Percentiles rank a stretch among this genome's conserved stretches.
phyloP scores from a whole-genome alignment of 1,284 basidiomycete species.

The Ceratobasidium sp. region DNA sequence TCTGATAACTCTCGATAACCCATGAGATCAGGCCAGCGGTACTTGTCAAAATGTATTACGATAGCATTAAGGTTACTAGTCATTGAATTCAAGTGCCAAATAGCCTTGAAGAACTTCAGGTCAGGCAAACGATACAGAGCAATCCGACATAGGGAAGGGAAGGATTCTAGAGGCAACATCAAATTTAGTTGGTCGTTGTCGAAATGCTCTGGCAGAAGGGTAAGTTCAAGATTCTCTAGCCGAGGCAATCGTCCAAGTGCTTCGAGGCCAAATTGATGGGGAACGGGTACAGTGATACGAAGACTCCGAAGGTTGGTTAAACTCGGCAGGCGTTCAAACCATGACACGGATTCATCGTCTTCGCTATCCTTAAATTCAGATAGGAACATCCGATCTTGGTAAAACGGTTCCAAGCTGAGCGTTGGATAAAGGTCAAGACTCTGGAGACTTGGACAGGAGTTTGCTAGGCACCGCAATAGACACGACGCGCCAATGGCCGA shows the following conservation, averaged over 20 bases:
- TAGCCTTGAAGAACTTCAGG: not conserved
- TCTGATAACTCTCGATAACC: not conserved
- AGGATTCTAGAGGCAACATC: not conserved
- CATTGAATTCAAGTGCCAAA: not conserved
- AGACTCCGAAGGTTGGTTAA: not conserved
- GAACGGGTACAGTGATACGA: not conserved
- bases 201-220: not conserved
- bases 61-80: not conserved
- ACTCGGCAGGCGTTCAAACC: not conserved
- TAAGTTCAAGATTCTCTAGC: not conserved
- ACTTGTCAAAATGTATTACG: constrained; percentile 1
- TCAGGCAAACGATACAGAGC: not conserved
- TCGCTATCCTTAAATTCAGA: not conserved
- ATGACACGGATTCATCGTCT: not conserved
- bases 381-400: not conserved
- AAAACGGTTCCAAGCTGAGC: not conserved
- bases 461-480: not conserved
- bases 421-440: constrained; percentile 3
- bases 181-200: not conserved
- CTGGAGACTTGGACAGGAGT: not conserved
- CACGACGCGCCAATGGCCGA: not conserved
- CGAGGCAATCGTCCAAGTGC: not conserved
- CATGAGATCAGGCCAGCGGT: not conserved
- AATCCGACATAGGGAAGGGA: not conserved
- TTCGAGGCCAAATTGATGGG: not conserved